These are phyloP conservation scores for Oidiodendron maius DNA, from an alignment of 495 filamentous ascomycete genomes.

Conservation along the genomic window DNA sequence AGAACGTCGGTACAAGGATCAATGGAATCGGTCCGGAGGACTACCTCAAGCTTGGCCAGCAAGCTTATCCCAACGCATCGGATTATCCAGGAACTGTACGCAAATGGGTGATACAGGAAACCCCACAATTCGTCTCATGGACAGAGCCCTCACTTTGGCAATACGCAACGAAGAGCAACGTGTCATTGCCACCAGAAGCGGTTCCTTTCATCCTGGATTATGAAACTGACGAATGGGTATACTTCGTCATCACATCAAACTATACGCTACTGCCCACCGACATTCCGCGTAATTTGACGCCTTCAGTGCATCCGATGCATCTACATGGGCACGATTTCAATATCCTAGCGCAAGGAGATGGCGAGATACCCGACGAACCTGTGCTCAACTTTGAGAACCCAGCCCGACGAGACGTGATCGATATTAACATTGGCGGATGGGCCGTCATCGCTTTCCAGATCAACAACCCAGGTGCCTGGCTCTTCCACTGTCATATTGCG, in stretches of 20 bases:
- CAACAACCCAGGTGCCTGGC: conserved; percentile 40
- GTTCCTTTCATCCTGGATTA: background rate
- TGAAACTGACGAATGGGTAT: background rate
- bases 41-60: background rate
- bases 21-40: background rate
- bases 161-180: background rate
- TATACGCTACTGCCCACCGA: background rate
- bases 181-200: background rate
- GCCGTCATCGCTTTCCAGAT: conserved; percentile 47
- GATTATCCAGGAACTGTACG: background rate
- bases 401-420: conserved; percentile 51
- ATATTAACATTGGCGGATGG: conserved; percentile 36
- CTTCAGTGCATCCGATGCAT: conserved; percentile 29
- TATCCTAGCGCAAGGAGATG: conserved; percentile 39
- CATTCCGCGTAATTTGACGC: background rate
- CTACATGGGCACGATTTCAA: conserved; percentile 55
- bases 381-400: conserved; percentile 33
- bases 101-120: background rate
- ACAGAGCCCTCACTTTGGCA: background rate
- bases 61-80: background rate
- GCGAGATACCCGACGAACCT: conserved; percentile 23
- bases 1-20: background rate
- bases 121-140: background rate
- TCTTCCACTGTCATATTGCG: conserved; percentile 51
- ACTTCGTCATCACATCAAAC: background rate